These are phyloP conservation scores for Candida pini DNA, from an alignment of 805 yeast genomes.

Conservation along the genomic window DNA sequence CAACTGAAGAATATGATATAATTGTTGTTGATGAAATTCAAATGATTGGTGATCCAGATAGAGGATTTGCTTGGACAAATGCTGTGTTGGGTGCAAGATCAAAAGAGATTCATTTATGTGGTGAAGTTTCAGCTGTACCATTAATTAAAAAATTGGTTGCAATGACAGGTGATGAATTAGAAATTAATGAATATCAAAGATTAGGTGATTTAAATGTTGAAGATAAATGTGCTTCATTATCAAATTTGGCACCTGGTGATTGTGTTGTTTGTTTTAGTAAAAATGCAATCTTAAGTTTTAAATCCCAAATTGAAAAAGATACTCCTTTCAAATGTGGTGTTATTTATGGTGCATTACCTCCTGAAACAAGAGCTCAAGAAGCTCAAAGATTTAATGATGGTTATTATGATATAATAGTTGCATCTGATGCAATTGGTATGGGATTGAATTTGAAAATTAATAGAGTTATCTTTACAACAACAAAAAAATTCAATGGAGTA, in stretches of 20 bases:
- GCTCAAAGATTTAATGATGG: conserved; percentile 78
- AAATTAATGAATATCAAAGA: conserved; percentile 66
- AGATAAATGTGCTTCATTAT: conserved; percentile 31
- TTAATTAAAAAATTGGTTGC: conserved; percentile 52
- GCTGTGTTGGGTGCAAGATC: conserved; percentile 86
- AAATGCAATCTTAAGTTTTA: conserved; percentile 59
- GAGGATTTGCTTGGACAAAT: conserved; percentile 95
- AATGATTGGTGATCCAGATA: conserved; percentile 71
- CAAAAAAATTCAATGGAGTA: conserved; percentile 66
- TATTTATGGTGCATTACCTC: conserved; percentile 92
- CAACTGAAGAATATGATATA: conserved; percentile 63
- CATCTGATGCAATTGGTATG: conserved; percentile 98
- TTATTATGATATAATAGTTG: conserved; percentile 75
- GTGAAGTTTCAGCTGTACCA: conserved; percentile 82
- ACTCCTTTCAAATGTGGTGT: conserved; percentile 75
- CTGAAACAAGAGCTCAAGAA: conserved; percentile 85
- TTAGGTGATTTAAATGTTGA: conserved; percentile 66
- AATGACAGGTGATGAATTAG: conserved; percentile 75
- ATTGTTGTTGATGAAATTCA: conserved; percentile 95
- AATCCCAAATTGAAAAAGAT: conserved; percentile 59
- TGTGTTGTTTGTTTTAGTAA: conserved; percentile 87
- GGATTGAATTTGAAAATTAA: conserved; percentile 84
- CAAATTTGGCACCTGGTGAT: conserved; percentile 61
- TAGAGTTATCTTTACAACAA: conserved; percentile 68
- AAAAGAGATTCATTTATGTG: conserved; percentile 85